Base-by-base conservation (phyloP, 176 grass and related monocot species). In the Lolium perenne region DNA sequence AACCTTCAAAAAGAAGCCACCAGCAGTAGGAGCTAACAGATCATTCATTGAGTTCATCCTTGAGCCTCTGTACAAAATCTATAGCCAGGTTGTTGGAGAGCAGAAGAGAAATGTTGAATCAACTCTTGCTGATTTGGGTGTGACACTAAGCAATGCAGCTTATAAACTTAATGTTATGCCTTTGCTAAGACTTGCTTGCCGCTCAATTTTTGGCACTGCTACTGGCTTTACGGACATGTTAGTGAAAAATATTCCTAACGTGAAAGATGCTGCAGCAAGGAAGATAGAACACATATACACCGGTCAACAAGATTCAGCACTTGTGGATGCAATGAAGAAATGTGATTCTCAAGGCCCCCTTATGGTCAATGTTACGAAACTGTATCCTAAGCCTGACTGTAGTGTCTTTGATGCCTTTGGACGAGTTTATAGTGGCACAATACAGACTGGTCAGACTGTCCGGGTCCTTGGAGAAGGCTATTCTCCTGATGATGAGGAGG, bases 371-470 rank as follows among this genome's bases (percentile, higher is more conserved):
- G 63, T 98, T 46, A 98, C 97, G 51, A 98, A 98, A 86, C 76
- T 98, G 70, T 95, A 98, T 78, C 97, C 97, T 0, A 98, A 98
- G 68, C 87, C 97, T 55, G 94, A 98, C 63, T 98, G 97, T 80
- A 95, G 93, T 1, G 92, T 98, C 74, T 98, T 98, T 89, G 97
- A 98, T 95, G 97, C 92, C n/a, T 98, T 98, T 46, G 97, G 97
- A 45, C 83, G 97, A 38, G 69, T 98, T 71, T 98, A 95, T 72
- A 98, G 97, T 88, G 97, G 97, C 48, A 95, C 90, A 55, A 94
- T 98, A 86, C 93, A 98, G 70, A 98, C 97, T 2, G 97, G 97
- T 65, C 97, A 98, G 80, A 87, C 97, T 66, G 90, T 98, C 20
- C 91, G 84, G 70, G 97, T 98, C 72, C 92, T 98, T 86, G 97